Evolutionary conservation across 192 early-diverging fungal species (phyloP).

Genomic region (Backusella liffmaniae): DNA sequence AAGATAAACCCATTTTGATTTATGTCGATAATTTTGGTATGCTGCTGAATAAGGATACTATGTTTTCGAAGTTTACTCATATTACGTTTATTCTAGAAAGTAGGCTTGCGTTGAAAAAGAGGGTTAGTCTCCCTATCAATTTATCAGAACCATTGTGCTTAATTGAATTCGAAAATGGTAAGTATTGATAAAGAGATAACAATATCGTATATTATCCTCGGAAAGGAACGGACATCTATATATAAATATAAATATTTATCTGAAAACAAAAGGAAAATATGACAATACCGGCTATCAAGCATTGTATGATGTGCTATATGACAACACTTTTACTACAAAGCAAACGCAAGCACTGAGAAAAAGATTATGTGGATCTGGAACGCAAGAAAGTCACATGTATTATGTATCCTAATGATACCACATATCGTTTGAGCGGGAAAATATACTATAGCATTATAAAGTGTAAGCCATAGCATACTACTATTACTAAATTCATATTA

Average conservation of each 20-base stretch:
- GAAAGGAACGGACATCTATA: neutral
- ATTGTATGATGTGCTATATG: neutral
- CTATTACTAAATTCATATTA: neutral
- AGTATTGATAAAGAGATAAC: neutral
- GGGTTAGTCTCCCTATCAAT: neutral
- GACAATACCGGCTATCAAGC: neutral
- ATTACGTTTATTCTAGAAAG: neutral
- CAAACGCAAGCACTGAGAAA: neutral
- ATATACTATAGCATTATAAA: neutral
- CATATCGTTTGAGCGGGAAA: neutral
- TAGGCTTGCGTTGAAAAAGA: neutral
- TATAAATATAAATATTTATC: neutral
- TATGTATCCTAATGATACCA: neutral
- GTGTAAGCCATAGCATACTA: neutral
- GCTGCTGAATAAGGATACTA: neutral
- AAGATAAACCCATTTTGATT: neutral
- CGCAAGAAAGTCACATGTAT: neutral
- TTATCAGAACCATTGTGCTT: neutral
- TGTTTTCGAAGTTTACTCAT: neutral
- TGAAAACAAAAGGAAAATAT: neutral
- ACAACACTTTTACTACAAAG: neutral
- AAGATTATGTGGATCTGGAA: neutral
- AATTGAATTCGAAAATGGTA: constrained; percentile 4
- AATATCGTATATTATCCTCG: neutral
- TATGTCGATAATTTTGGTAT: neutral